A percentile compares a stretch with the other conserved stretches of the same genome.
Conservation (phyloP, 495 filamentous ascomycete species). For the Podospora tetraspora region DNA sequence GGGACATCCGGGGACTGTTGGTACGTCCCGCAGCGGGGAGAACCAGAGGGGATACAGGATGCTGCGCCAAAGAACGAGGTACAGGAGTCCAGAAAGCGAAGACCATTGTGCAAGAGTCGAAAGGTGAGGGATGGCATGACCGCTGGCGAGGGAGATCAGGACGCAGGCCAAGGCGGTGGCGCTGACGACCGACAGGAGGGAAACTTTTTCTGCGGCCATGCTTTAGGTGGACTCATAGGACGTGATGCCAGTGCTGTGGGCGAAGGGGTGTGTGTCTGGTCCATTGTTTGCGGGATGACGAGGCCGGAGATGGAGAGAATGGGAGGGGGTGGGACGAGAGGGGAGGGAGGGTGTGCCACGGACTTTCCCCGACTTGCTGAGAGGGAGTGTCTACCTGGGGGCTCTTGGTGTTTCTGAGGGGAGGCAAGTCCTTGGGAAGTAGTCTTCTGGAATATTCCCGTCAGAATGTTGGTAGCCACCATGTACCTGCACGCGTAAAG, state of each 20-base stretch:
- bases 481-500: not conserved
- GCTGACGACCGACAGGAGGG: conserved; percentile 5
- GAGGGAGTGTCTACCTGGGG: not conserved
- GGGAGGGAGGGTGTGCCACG: not conserved
- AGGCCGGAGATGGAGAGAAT: not conserved
- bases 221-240: not conserved
- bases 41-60: conserved; percentile 20
- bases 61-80: conserved; percentile 15
- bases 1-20: conserved; percentile 22
- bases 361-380: not conserved
- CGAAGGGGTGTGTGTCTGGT: not conserved
- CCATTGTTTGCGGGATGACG: not conserved
- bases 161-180: conserved; percentile 4
- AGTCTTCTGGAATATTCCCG: not conserved
- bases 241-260: not conserved
- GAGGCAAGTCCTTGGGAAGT: not conserved
- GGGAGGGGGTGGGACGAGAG: not conserved
- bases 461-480: not conserved
- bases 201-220: conserved; percentile 14
- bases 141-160: not conserved
- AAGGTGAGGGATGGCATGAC: not conserved
- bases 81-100: not conserved
- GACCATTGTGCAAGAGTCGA: not conserved
- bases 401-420: not conserved
- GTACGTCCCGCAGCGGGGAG: conserved; percentile 21